These are phyloP conservation scores for Abortiporus biennis DNA, from an alignment of 1,284 basidiomycete genomes.

Conservation along the genomic window DNA sequence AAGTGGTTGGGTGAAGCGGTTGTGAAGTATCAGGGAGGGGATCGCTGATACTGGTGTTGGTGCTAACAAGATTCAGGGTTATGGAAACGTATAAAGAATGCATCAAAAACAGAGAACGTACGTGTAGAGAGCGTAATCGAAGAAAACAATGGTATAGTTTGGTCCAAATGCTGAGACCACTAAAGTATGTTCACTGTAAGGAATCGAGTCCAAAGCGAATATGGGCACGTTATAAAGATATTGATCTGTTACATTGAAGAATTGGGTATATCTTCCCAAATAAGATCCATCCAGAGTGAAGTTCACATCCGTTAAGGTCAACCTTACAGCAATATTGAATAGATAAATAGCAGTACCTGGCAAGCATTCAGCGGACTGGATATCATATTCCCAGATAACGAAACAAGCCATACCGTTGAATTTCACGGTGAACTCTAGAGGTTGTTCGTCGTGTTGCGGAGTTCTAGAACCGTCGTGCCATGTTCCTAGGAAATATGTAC, in stretches of 20 bases:
- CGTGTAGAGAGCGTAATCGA: conserved; percentile 10
- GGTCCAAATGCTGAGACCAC: conserved; percentile 1
- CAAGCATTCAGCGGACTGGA: too few relatives aligned
- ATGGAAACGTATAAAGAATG: too few relatives aligned
- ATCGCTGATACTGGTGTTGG: conserved; percentile 1
- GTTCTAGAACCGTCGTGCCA: conserved; percentile 6
- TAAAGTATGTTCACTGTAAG: conserved; percentile 7
- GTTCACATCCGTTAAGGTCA: conserved; percentile 3
- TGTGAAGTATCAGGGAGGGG: background rate
- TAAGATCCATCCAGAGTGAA: conserved; percentile 6
- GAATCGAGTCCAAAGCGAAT: conserved; percentile 2
- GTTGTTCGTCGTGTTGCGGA: background rate
- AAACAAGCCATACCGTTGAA: conserved; percentile 9
- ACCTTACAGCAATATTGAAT: conserved; percentile 1
- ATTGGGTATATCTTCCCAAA: background rate
- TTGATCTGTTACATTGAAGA: background rate
- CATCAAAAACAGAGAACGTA: conserved; percentile 1
- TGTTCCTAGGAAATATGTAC: conserved; percentile 3
- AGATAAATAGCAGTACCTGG: conserved; percentile 7
- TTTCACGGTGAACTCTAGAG: conserved; percentile 3
- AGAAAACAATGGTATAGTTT: conserved; percentile 4
- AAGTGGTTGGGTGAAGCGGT: too few relatives aligned
- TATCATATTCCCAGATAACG: background rate
- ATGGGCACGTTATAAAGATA: conserved; percentile 6
- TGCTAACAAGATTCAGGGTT: background rate